Percentiles rank a stretch among this genome's conserved stretches.
Conservation (phyloP, 352 stramenopile genomes). For the Phytophthora aleatoria region DNA sequence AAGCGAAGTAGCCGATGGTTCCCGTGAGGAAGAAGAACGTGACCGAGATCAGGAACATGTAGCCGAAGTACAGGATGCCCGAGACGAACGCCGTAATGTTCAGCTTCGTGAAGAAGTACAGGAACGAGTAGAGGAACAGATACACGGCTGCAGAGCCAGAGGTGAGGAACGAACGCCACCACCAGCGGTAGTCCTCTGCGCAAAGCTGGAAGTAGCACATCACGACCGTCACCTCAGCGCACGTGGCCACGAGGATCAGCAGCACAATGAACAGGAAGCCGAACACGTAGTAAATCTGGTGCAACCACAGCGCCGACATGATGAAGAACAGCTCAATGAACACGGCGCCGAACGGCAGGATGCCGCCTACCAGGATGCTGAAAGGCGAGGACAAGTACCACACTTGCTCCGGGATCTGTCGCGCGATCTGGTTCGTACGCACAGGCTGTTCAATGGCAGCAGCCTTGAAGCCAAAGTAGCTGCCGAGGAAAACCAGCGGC, state of each 20-base stretch:
- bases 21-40: conserved; percentile 98
- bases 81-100: conserved; percentile 95
- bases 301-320: conserved; percentile 99
- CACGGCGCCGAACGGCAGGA: conserved; percentile 99
- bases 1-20: conserved; percentile 97
- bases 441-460: conserved; percentile 89
- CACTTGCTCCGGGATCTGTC: conserved; percentile 93
- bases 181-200: conserved; percentile 99
- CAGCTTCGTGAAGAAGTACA: conserved; percentile 98
- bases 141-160: conserved; percentile 96
- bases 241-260: conserved; percentile 97
- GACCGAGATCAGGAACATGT: conserved; percentile 98
- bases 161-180: conserved; percentile 97
- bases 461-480: conserved; percentile 96
- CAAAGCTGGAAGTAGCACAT: conserved; percentile 99
- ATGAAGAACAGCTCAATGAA: conserved; percentile 99
- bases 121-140: conserved; percentile 99
- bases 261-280: conserved; percentile 99
- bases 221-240: conserved; percentile 98
- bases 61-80: conserved; percentile 98
- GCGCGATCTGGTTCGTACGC: conserved; percentile 90
- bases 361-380: conserved; percentile 96
- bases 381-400: conserved; percentile 97
- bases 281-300: conserved; percentile 99
- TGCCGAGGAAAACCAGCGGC: conserved; percentile 98